Evolutionary conservation across 495 filamentous ascomycete genomes (phyloP), one percentile per base, ranked within the genome.

Genomic region (Astrothelium macrocarpum): DNA sequence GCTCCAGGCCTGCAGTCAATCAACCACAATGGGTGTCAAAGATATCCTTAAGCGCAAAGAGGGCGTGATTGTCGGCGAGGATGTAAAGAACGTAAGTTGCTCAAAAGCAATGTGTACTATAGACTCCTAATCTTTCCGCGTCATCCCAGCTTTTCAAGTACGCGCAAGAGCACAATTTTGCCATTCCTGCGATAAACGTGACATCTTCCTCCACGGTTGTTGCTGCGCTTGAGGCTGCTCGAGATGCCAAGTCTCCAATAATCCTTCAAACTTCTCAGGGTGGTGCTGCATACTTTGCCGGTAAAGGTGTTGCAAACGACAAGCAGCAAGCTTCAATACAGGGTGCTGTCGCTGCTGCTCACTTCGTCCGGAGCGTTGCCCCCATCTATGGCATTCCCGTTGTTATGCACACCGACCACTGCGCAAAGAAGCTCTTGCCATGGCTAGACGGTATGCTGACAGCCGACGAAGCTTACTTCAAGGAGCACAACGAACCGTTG

Each of bases 371-470:
- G 66, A 78, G 87, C 66, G 76, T 99, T 71, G 91, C 94, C 39
- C 89, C 93, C 29, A 66, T 82, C 64, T 98, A 98, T 77, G 91
- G 86, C 67, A 81, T 98, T 62, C 94, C 94, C 63, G 94, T 96
- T 62, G 79, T 97, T 63, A 84, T 96, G 62, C 89, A 95, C 84
- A 94, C 89, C 70, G 90, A 96, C 62, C 75, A 78, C 65, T 78
- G 75, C 65, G 75, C 75, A 10, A 78, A 78, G 72, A 78, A 78
- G 71, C 73, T 76, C 4, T 71, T 77, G 14, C 72, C 72, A 49
- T 97, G 95, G 94, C 79, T 98, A 70, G 94, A 97, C 74, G 94
- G 94, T 70, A 92, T 98, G 86, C 77, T 97, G 59, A 90, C 91
- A 67, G 88, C 81, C 61, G 91, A 96, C 74, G 95, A 99, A 86